Percentiles rank a stretch among this genome's conserved stretches.
These are phyloP conservation scores for Tetragonia tetragonoides DNA, from an alignment of 148 eudicot genomes.

Conservation along the genomic window DNA sequence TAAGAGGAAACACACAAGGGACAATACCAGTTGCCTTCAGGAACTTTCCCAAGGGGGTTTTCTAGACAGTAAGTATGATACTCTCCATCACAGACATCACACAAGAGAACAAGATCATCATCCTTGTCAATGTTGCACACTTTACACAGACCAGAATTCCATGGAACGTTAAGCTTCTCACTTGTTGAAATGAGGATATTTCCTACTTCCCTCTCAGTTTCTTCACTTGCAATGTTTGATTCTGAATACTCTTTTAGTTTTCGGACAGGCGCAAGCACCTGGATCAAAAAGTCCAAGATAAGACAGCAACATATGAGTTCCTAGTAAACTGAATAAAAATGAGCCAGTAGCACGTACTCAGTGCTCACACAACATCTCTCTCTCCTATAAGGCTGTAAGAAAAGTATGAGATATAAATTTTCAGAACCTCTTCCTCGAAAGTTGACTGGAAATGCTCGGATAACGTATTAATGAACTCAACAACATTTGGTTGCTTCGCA, in stretches of 20 bases:
- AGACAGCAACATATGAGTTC: background rate
- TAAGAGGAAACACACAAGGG: constrained; percentile 36
- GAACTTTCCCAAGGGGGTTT: constrained; percentile 48
- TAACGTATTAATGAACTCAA: constrained; percentile 33
- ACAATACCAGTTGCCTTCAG: constrained; percentile 53
- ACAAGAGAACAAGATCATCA: constrained; percentile 41
- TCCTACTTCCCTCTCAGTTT: constrained; percentile 33
- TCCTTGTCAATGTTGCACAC: constrained; percentile 50
- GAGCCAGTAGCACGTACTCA: no score
- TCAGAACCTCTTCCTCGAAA: constrained; percentile 41
- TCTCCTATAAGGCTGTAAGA: background rate
- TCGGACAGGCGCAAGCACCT: constrained; percentile 28
- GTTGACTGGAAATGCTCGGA: constrained; percentile 32
- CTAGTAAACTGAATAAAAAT: no score
- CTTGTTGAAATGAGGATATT: constrained; percentile 27
- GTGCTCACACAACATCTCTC: no score
- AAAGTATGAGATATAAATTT: background rate
- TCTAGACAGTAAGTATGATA: constrained; percentile 52
- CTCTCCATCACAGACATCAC: constrained; percentile 54
- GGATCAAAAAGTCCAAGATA: constrained; percentile 10
- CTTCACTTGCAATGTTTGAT: constrained; percentile 24
- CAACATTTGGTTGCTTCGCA: constrained; percentile 30
- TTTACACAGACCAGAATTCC: constrained; percentile 51
- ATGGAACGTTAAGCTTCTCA: constrained; percentile 44
- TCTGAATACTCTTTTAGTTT: constrained; percentile 29